These are phyloP conservation scores for Suillus decipiens DNA, from an alignment of 768 basidiomycete species.

Conservation along the genomic window DNA sequence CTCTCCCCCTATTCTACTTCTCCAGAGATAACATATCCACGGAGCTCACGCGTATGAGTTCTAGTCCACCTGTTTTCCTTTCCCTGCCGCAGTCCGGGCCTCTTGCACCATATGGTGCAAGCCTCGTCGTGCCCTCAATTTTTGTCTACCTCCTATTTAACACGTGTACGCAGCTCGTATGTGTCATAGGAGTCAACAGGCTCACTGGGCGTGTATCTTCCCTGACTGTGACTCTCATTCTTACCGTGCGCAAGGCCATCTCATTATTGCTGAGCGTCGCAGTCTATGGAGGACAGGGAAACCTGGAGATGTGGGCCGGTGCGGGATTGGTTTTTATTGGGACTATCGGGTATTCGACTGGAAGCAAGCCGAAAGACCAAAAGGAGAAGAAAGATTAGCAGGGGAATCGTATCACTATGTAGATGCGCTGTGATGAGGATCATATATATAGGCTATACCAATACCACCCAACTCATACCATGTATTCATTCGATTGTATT, in stretches of 20 bases:
- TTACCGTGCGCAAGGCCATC: constrained; percentile 80
- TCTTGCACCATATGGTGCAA: constrained; percentile 27
- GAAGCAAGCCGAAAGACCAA: constrained; percentile 10
- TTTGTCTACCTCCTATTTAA: constrained; percentile 70
- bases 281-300: constrained; percentile 42
- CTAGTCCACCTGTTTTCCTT: constrained; percentile 19
- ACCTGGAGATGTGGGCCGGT: constrained; percentile 64
- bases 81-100: constrained; percentile 11
- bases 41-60: constrained; percentile 18
- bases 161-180: constrained; percentile 81
- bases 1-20: constrained; percentile 74
- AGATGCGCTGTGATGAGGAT: neutral
- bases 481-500: neutral
- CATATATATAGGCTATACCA: neutral
- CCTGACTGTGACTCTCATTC: constrained; percentile 75
- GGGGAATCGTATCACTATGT: neutral
- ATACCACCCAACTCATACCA: neutral
- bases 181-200: constrained; percentile 84
- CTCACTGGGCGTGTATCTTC: constrained; percentile 76
- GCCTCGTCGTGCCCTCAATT: constrained; percentile 53
- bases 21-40: constrained; percentile 51
- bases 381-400: constrained; percentile 30
- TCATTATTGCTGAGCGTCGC: constrained; percentile 73
- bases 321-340: constrained; percentile 70
- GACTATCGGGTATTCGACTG: constrained; percentile 63